Conservation (phyloP, 192 early-diverging fungal species). For the Backusella australiensis region DNA sequence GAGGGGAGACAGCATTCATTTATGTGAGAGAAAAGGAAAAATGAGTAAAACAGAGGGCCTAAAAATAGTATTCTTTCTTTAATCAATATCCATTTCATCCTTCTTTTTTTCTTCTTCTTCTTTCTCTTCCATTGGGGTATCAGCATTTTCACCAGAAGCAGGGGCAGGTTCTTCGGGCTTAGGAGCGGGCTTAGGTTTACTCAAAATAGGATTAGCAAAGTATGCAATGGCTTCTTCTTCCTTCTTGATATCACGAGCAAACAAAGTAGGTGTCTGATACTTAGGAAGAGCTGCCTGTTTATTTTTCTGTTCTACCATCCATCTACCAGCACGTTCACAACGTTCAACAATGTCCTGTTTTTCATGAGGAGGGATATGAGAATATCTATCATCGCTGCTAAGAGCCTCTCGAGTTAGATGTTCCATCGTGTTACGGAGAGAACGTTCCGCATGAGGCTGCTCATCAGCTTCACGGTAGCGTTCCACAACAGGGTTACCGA, state of each 20-base stretch:
- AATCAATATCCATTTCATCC: slow-evolving; percentile 68
- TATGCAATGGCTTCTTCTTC: slow-evolving; percentile 69
- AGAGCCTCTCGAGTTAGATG: slow-evolving; percentile 66
- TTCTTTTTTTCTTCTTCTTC: slow-evolving; percentile 32
- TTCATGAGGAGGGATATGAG: slow-evolving; percentile 85
- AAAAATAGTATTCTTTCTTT: slow-evolving; percentile 17
- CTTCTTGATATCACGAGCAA: slow-evolving; percentile 64
- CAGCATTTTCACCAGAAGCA: slow-evolving; percentile 29
- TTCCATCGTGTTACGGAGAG: slow-evolving; percentile 75
- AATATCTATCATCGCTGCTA: slow-evolving; percentile 76
- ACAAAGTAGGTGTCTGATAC: slow-evolving; percentile 69
- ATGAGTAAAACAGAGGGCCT: background rate
- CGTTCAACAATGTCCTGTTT: slow-evolving; percentile 77
- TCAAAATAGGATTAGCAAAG: slow-evolving; percentile 77
- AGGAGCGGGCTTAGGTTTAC: slow-evolving; percentile 86
- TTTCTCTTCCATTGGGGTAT: slow-evolving; percentile 34
- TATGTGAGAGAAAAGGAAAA: background rate
- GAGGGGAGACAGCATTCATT: too few species aligned
- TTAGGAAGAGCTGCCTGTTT: slow-evolving; percentile 74
- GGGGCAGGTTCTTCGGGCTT: slow-evolving; percentile 44
- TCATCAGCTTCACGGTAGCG: slow-evolving; percentile 82
- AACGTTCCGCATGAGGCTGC: slow-evolving; percentile 77
- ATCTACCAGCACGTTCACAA: slow-evolving; percentile 69
- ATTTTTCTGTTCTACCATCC: slow-evolving; percentile 78
- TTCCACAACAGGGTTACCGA: slow-evolving; percentile 77